Percentiles rank a stretch among this genome's conserved stretches.
Conservation (phyloP, 257 asterid genomes). For the Jasminum sambac region DNA sequence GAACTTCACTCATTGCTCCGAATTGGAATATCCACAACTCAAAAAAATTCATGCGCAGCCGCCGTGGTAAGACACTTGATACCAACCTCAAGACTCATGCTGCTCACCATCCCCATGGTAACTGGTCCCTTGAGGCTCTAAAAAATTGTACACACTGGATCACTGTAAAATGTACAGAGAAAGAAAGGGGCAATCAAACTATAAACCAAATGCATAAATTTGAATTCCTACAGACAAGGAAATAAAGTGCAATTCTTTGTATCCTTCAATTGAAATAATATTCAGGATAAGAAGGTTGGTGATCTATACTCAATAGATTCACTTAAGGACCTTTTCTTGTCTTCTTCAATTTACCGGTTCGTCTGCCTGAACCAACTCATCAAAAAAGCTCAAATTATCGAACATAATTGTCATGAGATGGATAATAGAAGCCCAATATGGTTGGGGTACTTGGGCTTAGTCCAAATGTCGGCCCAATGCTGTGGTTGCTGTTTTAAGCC, state of each 20-base stretch:
- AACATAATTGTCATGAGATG: no score
- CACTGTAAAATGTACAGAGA: constrained; percentile 58
- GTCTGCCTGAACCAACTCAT: no score
- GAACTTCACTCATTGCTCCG: constrained; percentile 69
- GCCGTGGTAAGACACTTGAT: constrained; percentile 57
- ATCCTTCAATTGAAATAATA: neutral
- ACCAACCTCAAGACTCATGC: constrained; percentile 76
- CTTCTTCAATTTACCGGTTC: neutral
- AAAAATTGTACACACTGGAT: constrained; percentile 60
- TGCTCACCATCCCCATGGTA: constrained; percentile 84
- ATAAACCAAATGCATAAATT: neutral
- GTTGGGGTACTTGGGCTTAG: no score
- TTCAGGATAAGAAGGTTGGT: neutral
- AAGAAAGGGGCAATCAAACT: constrained; percentile 16
- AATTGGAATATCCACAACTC: constrained; percentile 67
- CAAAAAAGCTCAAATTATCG: no score
- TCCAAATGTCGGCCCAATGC: no score
- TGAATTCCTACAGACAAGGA: neutral
- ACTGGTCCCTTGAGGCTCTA: constrained; percentile 91
- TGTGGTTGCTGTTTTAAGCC: no score
- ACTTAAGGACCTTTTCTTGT: neutral
- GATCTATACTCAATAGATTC: neutral
- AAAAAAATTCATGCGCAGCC: constrained; percentile 66
- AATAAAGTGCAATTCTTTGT: neutral
- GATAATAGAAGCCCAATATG: no score